phyloP scores from a whole-genome alignment of 2,329 filamentous ascomycete species.

The Aspergillus persii region DNA sequence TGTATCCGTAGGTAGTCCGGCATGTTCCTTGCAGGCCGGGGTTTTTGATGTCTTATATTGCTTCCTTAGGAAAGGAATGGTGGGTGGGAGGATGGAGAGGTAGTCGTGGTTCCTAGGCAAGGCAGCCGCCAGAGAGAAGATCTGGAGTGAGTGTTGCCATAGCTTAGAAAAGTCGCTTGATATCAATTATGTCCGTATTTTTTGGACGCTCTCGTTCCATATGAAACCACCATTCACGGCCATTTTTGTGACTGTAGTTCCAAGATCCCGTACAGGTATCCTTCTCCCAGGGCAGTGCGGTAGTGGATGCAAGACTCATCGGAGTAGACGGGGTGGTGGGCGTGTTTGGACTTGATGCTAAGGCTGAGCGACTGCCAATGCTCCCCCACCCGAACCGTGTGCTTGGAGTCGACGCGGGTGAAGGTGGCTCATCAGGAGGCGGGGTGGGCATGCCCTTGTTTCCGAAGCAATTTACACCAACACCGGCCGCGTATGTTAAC shows the following conservation, averaged over 20 bases:
- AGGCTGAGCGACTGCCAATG: conserved; percentile 31
- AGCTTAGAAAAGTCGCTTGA: conserved; percentile 35
- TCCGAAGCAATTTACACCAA: conserved; percentile 33
- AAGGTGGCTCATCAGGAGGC: conserved; percentile 29
- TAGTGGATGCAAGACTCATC: conserved; percentile 26
- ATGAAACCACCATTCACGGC: conserved; percentile 47
- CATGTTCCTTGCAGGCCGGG: neutral
- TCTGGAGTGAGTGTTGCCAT: neutral
- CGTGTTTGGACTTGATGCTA: conserved; percentile 29
- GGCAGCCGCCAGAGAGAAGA: neutral
- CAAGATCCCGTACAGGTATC: conserved; percentile 46
- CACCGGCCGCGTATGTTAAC: conserved; percentile 34
- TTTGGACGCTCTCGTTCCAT: conserved; percentile 42
- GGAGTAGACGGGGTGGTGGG: conserved; percentile 33
- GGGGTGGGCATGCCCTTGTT: conserved; percentile 22
- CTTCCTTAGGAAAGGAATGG: neutral
- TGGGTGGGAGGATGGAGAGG: neutral
- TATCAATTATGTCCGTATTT: conserved; percentile 31
- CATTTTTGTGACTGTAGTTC: conserved; percentile 40
- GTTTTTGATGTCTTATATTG: neutral
- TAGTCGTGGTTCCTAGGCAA: neutral
- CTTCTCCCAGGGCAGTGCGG: conserved; percentile 38
- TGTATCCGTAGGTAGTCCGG: neutral
- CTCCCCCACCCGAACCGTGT: conserved; percentile 38
- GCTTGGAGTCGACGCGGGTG: conserved; percentile 30